Base-by-base conservation (phyloP, 2,329 filamentous ascomycete species). In the Colletotrichum chrysophilum region DNA sequence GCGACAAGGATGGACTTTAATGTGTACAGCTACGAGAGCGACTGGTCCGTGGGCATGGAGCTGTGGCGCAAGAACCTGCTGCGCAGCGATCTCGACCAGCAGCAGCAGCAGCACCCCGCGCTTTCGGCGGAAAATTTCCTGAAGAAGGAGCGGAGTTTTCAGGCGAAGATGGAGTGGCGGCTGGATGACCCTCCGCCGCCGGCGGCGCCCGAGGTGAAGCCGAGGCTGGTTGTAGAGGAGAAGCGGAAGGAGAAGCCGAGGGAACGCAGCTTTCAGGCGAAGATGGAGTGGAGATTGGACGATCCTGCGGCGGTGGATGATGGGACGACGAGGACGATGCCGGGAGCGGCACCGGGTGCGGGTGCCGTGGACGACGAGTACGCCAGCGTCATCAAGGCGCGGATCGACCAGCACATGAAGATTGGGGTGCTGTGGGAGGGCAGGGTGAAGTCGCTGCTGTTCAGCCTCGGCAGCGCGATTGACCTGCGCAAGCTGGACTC, bases 1-100 rank as follows among this genome's bases (percentile, higher is more conserved):
- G 97, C 96, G 78, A 97, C 96, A 26, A 93, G 94, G 66, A 96
- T 98, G 86, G 96, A 97, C 82, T 99, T 99, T 86, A 99, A 99
- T 81, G 94, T 98, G 66, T 98, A 98, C 86, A 98, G 95, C 83
- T 99, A 98, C 87, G 97, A 99, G 87, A 98, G 95, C 82, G 94
- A 97, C 74, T 94, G 98, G 88, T 93, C 96, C 30, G 91, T 98
- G 28, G 97, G 97, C 16, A 95, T 95, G 86, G 97, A 99, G 86
- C 88, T 98, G 58, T 99, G 97, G 96, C 93, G 95, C 81, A 93
- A 92, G 80, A 88, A 70, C 28, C n/a, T 65, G 21, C n/a, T 66
- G 8, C 65, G 76, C 38, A 68, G 58, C 21, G 61, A 28, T n/a
- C 24, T 78, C 8, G 76, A 73, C 34, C 34, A 72, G 7, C 43